Percentiles rank a stretch among this genome's conserved stretches.
These are phyloP conservation scores for Blastobotrys indianensis DNA, from an alignment of 1,139 yeast genomes.

Conservation along the genomic window DNA sequence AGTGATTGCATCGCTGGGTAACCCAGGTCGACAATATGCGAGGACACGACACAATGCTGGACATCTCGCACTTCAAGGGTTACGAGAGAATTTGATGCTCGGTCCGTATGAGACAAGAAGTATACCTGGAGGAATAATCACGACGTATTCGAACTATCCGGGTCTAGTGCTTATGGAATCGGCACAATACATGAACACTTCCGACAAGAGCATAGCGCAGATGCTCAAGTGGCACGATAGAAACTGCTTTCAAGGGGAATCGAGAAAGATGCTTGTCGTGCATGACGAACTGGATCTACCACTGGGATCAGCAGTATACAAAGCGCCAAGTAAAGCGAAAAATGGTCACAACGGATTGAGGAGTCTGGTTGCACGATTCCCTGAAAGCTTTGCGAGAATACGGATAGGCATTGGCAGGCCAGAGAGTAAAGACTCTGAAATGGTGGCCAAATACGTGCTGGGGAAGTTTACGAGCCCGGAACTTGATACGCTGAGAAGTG, in stretches of 20 bases:
- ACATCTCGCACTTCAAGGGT: conserved; percentile 41
- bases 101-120: conserved; percentile 16
- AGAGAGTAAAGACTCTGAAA: conserved; percentile 35
- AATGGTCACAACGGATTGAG: conserved; percentile 80
- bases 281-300: conserved; percentile 72
- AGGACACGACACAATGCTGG: conserved; percentile 79
- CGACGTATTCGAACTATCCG: conserved; percentile 26
- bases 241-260: conserved; percentile 17
- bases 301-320: conserved; percentile 56
- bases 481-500: conserved; percentile 1
- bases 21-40: conserved; percentile 59
- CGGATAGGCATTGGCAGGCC: conserved; percentile 76
- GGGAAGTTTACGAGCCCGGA: conserved; percentile 37
- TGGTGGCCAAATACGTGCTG: conserved; percentile 60
- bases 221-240: conserved; percentile 40
- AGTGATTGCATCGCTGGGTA: conserved; percentile 52
- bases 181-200: conserved; percentile 59
- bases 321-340: conserved; percentile 51
- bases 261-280: conserved; percentile 45
- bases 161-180: conserved; percentile 33
- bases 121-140: conserved; percentile 13
- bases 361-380: conserved; percentile 43
- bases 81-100: conserved; percentile 15
- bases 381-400: conserved; percentile 44
- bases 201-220: conserved; percentile 42